These are phyloP conservation scores for Sclerotinia spermophila DNA, from an alignment of 2,329 filamentous ascomycete genomes.

Conservation along the genomic window DNA sequence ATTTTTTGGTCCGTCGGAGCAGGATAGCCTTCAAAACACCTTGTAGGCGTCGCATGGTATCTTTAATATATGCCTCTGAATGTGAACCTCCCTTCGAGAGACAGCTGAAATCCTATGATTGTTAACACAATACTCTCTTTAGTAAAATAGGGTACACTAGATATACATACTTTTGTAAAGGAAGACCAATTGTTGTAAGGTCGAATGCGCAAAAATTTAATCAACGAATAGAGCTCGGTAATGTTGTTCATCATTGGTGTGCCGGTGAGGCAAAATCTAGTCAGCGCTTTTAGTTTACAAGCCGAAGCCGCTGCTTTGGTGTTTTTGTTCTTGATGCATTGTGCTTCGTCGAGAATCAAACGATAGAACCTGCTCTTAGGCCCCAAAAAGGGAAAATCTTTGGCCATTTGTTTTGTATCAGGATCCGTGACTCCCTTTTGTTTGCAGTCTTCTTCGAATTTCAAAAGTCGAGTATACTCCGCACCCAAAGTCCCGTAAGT, in stretches of 20 bases:
- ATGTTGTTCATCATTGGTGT: constrained; percentile 89
- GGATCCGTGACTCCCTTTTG: constrained; percentile 27
- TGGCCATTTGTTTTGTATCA: constrained; percentile 40
- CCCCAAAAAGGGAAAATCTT: constrained; percentile 50
- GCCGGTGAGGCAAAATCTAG: constrained; percentile 73
- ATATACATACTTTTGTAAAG: constrained; percentile 53
- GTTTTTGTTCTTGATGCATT: constrained; percentile 73
- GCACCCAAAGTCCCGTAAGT: constrained; percentile 70
- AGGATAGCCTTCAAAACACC: constrained; percentile 75
- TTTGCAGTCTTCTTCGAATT: constrained; percentile 40
- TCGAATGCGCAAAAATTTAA: constrained; percentile 72
- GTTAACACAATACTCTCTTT: constrained; percentile 22
- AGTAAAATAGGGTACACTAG: constrained; percentile 10
- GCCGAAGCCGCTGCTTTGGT: constrained; percentile 61
- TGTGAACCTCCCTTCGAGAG: constrained; percentile 29
- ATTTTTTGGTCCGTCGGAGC: constrained; percentile 77
- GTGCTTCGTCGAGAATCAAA: constrained; percentile 74
- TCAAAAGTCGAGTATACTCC: constrained; percentile 61
- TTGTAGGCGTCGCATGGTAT: constrained; percentile 68
- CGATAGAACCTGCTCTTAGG: constrained; percentile 60
- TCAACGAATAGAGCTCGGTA: constrained; percentile 70
- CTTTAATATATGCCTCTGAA: constrained; percentile 27
- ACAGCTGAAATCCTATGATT: constrained; percentile 29
- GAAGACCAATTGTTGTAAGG: constrained; percentile 65
- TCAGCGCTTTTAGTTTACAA: constrained; percentile 53